Evolutionary conservation across 106 monocot genomes (phyloP).

Genomic region (Phalaenopsis equestris): DNA sequence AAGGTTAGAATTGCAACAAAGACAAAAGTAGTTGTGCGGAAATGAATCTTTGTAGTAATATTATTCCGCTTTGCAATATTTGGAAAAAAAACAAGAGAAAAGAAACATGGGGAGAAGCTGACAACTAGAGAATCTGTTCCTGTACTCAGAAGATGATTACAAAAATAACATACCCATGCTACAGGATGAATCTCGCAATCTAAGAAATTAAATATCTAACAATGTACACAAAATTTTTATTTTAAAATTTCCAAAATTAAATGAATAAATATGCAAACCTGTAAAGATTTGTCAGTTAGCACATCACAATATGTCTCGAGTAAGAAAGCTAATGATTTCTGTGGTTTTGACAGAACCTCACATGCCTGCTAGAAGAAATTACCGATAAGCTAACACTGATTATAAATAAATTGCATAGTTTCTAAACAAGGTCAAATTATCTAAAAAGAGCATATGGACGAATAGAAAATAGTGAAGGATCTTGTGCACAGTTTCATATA

Average conservation of each 20-base stretch:
- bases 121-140: not conserved
- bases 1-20: too few species aligned
- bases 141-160: not conserved
- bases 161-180: not conserved
- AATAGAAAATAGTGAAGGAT: not conserved
- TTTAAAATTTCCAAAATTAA: not conserved
- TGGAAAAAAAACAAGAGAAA: too few species aligned
- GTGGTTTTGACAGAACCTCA: slow-evolving; percentile 69
- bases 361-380: slow-evolving; percentile 57
- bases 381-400: not conserved
- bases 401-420: slow-evolving; percentile 4
- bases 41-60: too few species aligned
- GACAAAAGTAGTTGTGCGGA: too few species aligned
- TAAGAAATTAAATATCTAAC: not conserved
- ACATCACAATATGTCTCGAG: slow-evolving; percentile 88
- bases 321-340: slow-evolving; percentile 82
- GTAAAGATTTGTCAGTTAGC: slow-evolving; percentile 71
- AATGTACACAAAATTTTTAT: not conserved
- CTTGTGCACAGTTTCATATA: too few species aligned
- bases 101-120: too few species aligned
- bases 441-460: not conserved
- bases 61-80: too few species aligned
- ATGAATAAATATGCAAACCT: slow-evolving; percentile 40
- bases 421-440: not conserved
- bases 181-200: not conserved